Percentiles rank a stretch among this genome's conserved stretches.
These are phyloP conservation scores for Blyttiomyces sp. DNA, from an alignment of 371 early-diverging fungal genomes.

Conservation along the genomic window DNA sequence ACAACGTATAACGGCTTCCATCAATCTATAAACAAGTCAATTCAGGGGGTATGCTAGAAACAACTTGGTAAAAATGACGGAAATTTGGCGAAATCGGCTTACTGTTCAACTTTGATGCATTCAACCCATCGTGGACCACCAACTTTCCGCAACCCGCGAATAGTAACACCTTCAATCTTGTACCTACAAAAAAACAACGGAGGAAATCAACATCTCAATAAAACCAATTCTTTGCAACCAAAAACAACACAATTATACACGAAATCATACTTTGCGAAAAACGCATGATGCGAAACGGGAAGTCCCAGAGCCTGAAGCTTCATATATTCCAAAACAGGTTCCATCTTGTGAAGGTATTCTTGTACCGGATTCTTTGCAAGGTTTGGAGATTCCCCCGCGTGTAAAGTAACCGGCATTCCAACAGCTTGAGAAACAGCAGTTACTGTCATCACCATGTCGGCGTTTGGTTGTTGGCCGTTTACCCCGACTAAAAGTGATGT, in stretches of 20 bases:
- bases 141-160: slow-evolving; percentile 16
- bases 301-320: slow-evolving; percentile 67
- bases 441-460: slow-evolving; percentile 83
- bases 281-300: slow-evolving; percentile 70
- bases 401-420: slow-evolving; percentile 18
- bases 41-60: not conserved
- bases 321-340: slow-evolving; percentile 58
- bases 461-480: slow-evolving; percentile 90
- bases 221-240: no score
- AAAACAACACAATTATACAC: no score
- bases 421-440: slow-evolving; percentile 43
- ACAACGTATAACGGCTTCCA: slow-evolving; percentile 82
- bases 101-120: slow-evolving; percentile 58
- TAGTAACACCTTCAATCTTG: slow-evolving; percentile 36
- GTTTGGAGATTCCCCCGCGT: slow-evolving; percentile 7
- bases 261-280: slow-evolving; percentile 62
- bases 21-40: slow-evolving; percentile 44
- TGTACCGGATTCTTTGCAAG: not conserved
- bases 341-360: not conserved
- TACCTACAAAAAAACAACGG: slow-evolving; percentile 61
- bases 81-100: slow-evolving; percentile 26
- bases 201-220: no score
- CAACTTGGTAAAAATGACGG: not conserved
- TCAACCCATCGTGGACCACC: not conserved
- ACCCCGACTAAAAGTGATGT: slow-evolving; percentile 77